Evolutionary conservation across 2,329 filamentous ascomycete species (phyloP), one percentile per base, ranked within the genome.

Genomic region (Dactylellina sp.): DNA sequence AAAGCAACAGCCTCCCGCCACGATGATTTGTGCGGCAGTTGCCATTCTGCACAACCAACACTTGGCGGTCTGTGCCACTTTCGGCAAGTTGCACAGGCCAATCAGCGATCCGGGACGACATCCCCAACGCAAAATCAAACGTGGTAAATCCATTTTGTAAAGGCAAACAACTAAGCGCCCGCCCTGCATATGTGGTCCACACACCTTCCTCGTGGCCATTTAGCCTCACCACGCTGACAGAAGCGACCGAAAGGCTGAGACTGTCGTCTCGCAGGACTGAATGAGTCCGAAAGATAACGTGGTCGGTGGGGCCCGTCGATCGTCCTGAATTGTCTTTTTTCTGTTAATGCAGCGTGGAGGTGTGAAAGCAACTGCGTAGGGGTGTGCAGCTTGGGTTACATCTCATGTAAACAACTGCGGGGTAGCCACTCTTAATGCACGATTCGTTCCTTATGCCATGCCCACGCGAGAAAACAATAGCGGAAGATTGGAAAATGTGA

Each of bases 61-160:
- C 53, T 46, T 37, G 46, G 55, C 64, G 55, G 68, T 68, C 63
- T 50, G 63, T 68, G 57, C 57, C 60, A 60, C 53, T 39, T 65
- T 64, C 44, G 66, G 66, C 37, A 59, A 42, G 66, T 71, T 28
- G 68, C 68, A 72, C 68, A 72, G 68, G 46, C 68, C 68, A 72
- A 72, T 72, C 68, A 72, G 68, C 68, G 68, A 53, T 11, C 60
- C 46, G 49, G 37, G 60, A 64, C 53, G 60, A 64, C 68, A 72
- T 44, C 22, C 20, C 24, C 68, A 72, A 72, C 68, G 55, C 68
- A 63, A 46, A 63, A 65, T 72, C 37, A 52, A 65, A 63, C 60
- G 68, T 65, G 68, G 60, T 59, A 59, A 55, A 60, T 22, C 59
- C 53, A 55, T 68, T n/a, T n/a, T 60, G 35, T 37, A 42, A 53